A percentile compares a stretch with the other conserved stretches of the same genome.
phyloP scores from a whole-genome alignment of 352 stramenopile species.

The Phytophthora hybrid region DNA sequence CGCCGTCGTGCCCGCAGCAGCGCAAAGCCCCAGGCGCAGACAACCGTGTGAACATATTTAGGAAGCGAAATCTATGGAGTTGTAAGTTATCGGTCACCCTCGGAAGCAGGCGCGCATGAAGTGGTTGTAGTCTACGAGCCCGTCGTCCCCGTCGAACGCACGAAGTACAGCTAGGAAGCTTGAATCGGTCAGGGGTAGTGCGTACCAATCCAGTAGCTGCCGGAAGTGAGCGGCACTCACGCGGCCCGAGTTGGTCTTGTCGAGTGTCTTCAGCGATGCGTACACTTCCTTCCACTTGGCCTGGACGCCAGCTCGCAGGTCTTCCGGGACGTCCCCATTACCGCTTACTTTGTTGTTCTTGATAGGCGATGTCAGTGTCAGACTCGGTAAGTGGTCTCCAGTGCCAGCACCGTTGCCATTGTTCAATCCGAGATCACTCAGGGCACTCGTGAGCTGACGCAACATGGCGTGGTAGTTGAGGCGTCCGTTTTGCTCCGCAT shows the following conservation, averaged over 20 bases:
- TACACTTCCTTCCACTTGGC: conserved; percentile 82
- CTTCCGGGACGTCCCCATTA: conserved; percentile 45
- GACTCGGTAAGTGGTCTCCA: conserved; percentile 38
- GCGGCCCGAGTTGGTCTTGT: conserved; percentile 61
- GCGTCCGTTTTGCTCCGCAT: conserved; percentile 74
- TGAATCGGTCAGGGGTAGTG: conserved; percentile 59
- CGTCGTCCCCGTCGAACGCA: conserved; percentile 70
- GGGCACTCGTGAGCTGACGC: conserved; percentile 63
- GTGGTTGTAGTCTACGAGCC: conserved; percentile 75
- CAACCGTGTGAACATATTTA: conserved; percentile 31
- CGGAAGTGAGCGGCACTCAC: conserved; percentile 73
- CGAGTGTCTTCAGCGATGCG: conserved; percentile 68
- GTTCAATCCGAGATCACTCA: conserved; percentile 44
- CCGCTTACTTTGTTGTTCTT: conserved; percentile 16
- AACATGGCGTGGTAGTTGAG: conserved; percentile 74
- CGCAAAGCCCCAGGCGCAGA: conserved; percentile 25
- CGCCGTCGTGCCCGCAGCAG: neutral
- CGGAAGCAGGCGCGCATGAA: conserved; percentile 75
- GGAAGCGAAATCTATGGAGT: conserved; percentile 7
- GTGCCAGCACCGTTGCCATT: conserved; percentile 2
- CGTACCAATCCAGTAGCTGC: conserved; percentile 80
- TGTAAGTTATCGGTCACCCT: conserved; percentile 15
- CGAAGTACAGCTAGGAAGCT: conserved; percentile 65
- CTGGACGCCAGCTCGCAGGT: conserved; percentile 60
- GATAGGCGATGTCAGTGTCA: conserved; percentile 29